phyloP scores from a whole-genome alignment of 768 basidiomycete species.

The Russula abietina region DNA sequence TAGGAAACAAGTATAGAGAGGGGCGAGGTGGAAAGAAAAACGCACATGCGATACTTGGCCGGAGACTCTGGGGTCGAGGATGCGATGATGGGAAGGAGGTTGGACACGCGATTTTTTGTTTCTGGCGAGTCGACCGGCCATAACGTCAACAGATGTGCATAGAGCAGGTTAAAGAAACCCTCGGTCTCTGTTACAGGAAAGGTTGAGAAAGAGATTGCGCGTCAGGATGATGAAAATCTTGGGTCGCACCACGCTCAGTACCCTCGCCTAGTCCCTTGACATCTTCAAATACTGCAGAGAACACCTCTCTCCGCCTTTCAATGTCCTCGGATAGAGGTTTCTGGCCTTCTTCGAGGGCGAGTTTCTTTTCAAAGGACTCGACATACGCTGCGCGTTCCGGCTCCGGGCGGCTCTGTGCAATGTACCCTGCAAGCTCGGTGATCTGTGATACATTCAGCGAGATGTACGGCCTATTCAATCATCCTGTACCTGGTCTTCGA shows the following conservation, averaged over 20 bases:
- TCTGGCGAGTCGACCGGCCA: constrained; percentile 52
- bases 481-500: constrained; percentile 62
- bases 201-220: constrained; percentile 1
- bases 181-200: constrained; percentile 53
- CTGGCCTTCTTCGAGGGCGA: constrained; percentile 47
- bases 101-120: constrained; percentile 43
- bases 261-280: constrained; percentile 71
- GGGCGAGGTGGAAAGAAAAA: not conserved
- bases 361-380: constrained; percentile 57
- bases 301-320: constrained; percentile 44
- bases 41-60: constrained; percentile 74
- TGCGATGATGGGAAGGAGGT: constrained; percentile 50
- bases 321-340: constrained; percentile 52
- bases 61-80: constrained; percentile 48
- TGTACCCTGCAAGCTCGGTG: constrained; percentile 70
- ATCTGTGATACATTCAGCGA: constrained; percentile 40
- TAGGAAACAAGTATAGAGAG: not conserved
- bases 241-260: constrained; percentile 59
- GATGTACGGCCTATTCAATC: not conserved
- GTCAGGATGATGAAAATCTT: not conserved
- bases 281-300: constrained; percentile 55
- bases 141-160: constrained; percentile 61
- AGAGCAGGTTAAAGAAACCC: constrained; percentile 82
- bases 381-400: constrained; percentile 59
- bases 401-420: constrained; percentile 59